A percentile compares a stretch with the other conserved stretches of the same genome.
phyloP scores from a whole-genome alignment of 768 basidiomycete species.

The Crepidotus variabilis region DNA sequence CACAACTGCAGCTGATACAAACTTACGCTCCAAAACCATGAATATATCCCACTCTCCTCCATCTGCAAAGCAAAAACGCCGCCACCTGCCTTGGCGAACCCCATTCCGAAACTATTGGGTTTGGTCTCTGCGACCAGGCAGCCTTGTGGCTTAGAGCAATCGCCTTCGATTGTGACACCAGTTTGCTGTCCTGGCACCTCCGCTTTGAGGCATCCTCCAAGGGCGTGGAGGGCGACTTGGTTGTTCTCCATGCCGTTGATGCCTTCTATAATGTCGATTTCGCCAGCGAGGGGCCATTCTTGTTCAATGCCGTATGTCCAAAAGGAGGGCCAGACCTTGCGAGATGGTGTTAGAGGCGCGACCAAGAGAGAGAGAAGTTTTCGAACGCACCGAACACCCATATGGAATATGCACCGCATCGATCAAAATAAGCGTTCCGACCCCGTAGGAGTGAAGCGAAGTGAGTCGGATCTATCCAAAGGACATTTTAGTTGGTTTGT shows the following conservation, averaged over 20 bases:
- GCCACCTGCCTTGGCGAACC: conserved; percentile 66
- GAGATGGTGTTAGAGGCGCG: background rate
- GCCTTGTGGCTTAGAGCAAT: conserved; percentile 60
- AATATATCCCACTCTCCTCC: conserved; percentile 40
- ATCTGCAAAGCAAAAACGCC: conserved; percentile 78
- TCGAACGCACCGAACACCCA: conserved; percentile 43
- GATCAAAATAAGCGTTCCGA: conserved; percentile 43
- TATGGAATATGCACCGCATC: conserved; percentile 46
- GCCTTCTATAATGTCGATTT: conserved; percentile 74
- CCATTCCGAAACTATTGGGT: conserved; percentile 59
- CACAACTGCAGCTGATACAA: no score
- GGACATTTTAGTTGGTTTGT: background rate
- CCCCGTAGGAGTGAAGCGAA: conserved; percentile 35
- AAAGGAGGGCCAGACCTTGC: conserved; percentile 45
- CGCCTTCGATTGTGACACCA: conserved; percentile 46
- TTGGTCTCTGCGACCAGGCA: conserved; percentile 62
- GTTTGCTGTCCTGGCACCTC: conserved; percentile 34
- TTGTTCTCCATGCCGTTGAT: conserved; percentile 71
- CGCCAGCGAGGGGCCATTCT: conserved; percentile 42
- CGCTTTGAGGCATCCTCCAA: conserved; percentile 34
- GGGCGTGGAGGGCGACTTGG: conserved; percentile 79
- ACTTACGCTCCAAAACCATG: conserved; percentile 46
- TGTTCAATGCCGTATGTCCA: conserved; percentile 41
- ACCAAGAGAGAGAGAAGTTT: background rate
- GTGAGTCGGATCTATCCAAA: conserved; percentile 39